Percentiles rank a stretch among this genome's conserved stretches.
Evolutionary conservation across 2,329 filamentous ascomycete genomes (phyloP).

Genomic region (Aspergillus ruber): DNA sequence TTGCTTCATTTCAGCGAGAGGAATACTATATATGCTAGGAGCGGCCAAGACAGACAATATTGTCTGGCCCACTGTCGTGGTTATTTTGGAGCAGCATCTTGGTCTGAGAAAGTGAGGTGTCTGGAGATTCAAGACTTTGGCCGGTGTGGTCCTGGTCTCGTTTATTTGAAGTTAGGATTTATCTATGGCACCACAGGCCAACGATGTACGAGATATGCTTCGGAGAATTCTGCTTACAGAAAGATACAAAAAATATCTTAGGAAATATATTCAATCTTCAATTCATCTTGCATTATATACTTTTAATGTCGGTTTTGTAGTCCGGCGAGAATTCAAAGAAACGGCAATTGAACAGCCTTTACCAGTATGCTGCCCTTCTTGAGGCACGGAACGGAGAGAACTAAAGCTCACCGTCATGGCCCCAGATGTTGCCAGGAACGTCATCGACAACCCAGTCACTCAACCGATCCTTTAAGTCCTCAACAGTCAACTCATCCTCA

Average conservation of each 20-base stretch:
- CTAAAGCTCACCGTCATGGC: conserved; percentile 4
- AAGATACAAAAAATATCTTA: conserved; percentile 7
- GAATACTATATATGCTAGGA: not conserved
- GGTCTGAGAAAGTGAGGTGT: not conserved
- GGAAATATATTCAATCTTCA: conserved; percentile 4
- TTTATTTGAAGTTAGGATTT: not conserved
- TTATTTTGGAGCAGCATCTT: not conserved
- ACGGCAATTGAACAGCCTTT: not conserved
- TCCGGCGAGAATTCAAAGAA: not conserved
- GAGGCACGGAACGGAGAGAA: not conserved
- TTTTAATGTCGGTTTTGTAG: not conserved
- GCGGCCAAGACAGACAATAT: not conserved
- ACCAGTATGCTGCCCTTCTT: not conserved
- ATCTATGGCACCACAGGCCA: not conserved
- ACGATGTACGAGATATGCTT: conserved; percentile 2
- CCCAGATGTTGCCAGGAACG: not conserved
- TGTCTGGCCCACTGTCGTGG: not conserved
- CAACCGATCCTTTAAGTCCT: conserved; percentile 16
- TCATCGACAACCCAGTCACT: conserved; percentile 9
- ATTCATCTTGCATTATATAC: not conserved
- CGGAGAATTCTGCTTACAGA: conserved; percentile 4
- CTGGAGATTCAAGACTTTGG: not conserved
- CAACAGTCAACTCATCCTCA: conserved; percentile 12
- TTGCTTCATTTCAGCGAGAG: not conserved
- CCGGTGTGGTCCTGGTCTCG: not conserved